Percentiles rank a stretch among this genome's conserved stretches.
phyloP scores from a whole-genome alignment of 2,329 filamentous ascomycete genomes.

The Emydomyces testavorans region DNA sequence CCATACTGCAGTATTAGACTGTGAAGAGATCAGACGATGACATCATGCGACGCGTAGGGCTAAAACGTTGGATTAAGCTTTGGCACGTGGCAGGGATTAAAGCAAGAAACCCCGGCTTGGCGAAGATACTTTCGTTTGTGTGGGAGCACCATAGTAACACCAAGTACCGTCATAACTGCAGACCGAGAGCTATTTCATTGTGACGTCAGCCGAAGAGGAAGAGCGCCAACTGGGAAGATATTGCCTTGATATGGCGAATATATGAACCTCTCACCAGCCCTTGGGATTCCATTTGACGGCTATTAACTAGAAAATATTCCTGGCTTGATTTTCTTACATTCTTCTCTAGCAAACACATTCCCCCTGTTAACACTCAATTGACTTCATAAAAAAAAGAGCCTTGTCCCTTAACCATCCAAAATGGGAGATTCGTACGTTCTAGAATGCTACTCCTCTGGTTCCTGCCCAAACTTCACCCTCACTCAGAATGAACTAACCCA shows the following conservation, averaged over 20 bases:
- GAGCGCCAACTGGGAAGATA: neutral
- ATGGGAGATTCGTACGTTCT: conserved; percentile 9
- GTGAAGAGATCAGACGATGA: neutral
- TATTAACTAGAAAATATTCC: neutral
- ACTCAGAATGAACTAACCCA: neutral
- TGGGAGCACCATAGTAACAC: no score
- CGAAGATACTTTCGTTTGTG: neutral
- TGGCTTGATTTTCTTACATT: neutral
- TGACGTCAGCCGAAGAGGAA: neutral
- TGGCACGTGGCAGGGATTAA: neutral
- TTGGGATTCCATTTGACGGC: neutral
- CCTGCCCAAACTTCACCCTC: neutral
- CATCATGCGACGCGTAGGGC: neutral
- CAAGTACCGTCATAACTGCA: no score
- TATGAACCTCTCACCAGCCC: neutral
- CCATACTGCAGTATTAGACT: no score
- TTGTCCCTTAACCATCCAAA: conserved; percentile 1
- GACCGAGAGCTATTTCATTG: no score
- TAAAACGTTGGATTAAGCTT: no score
- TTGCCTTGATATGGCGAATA: neutral
- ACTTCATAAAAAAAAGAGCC: neutral
- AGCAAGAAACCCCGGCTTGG: neutral
- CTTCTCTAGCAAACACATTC: neutral
- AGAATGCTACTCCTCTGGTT: neutral
- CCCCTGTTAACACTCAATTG: neutral